phyloP scores from a whole-genome alignment of 2,329 filamentous ascomycete species.

The Penicillium freii region DNA sequence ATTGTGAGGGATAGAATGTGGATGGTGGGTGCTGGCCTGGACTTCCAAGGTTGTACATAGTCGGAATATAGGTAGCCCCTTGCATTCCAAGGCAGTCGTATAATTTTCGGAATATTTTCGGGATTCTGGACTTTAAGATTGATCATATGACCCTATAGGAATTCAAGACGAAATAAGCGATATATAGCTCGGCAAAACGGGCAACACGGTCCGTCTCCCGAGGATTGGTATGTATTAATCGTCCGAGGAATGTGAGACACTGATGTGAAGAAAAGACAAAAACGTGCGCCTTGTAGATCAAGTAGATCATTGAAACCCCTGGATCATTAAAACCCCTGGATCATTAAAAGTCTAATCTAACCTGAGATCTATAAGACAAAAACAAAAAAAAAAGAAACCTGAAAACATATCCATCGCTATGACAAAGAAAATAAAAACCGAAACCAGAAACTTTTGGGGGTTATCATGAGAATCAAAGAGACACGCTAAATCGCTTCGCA shows the following conservation, averaged over 20 bases:
- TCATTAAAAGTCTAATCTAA: conserved; percentile 11
- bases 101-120: neutral
- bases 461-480: conserved; percentile 5
- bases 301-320: conserved; percentile 3
- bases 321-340: neutral
- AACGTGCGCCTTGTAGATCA: conserved; percentile 9
- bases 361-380: conserved; percentile 4
- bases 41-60: conserved; percentile 2
- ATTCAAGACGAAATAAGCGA: neutral
- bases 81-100: neutral
- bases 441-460: conserved; percentile 17
- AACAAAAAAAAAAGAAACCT: neutral
- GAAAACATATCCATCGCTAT: neutral
- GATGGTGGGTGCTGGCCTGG: neutral
- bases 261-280: neutral
- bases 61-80: neutral
- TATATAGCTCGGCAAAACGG: neutral
- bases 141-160: neutral
- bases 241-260: neutral
- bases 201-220: neutral
- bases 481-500: conserved; percentile 23
- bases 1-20: conserved; percentile 22
- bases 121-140: neutral
- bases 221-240: conserved; percentile 1
- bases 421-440: neutral